Evolutionary conservation across 1,284 basidiomycete genomes (phyloP).

Genomic region (Flammula alnicola): DNA sequence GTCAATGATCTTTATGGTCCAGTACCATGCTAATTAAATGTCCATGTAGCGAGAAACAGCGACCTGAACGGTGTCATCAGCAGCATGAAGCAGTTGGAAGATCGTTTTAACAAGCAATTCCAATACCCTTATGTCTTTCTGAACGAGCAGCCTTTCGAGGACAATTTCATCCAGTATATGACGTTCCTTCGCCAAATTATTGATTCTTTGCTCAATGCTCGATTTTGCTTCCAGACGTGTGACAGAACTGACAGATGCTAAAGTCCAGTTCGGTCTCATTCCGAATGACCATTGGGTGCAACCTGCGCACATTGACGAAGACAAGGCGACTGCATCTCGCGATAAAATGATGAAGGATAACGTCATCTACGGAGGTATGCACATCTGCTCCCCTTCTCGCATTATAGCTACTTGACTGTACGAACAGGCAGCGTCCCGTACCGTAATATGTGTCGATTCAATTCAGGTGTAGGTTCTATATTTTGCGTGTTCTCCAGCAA

Average conservation of each 20-base stretch:
- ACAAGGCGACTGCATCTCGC: constrained; percentile 70
- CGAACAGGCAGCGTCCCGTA: constrained; percentile 41
- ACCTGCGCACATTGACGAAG: constrained; percentile 84
- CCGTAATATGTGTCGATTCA: constrained; percentile 95
- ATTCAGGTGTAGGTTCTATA: constrained; percentile 76
- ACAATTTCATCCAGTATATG: constrained; percentile 74
- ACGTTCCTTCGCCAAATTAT: neutral
- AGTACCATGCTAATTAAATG: neutral
- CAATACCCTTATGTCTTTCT: constrained; percentile 88
- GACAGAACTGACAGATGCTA: constrained; percentile 63
- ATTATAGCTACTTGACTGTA: neutral
- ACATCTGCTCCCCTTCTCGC: neutral
- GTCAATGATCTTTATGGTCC: neutral
- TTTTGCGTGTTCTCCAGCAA: neutral
- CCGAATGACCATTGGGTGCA: constrained; percentile 85
- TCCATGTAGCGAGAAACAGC: constrained; percentile 74
- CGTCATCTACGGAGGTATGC: constrained; percentile 86
- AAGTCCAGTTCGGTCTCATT: constrained; percentile 84
- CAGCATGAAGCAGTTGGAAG: constrained; percentile 81
- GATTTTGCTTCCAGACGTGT: constrained; percentile 54
- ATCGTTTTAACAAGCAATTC: constrained; percentile 85
- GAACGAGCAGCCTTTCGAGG: constrained; percentile 81
- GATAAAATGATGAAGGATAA: constrained; percentile 76
- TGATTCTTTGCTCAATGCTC: neutral
- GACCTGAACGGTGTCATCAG: constrained; percentile 76